Percentiles rank a stretch among this genome's conserved stretches.
Evolutionary conservation across 345 rosid genomes (phyloP).

Genomic region (Eucalyptus tenuipes): DNA sequence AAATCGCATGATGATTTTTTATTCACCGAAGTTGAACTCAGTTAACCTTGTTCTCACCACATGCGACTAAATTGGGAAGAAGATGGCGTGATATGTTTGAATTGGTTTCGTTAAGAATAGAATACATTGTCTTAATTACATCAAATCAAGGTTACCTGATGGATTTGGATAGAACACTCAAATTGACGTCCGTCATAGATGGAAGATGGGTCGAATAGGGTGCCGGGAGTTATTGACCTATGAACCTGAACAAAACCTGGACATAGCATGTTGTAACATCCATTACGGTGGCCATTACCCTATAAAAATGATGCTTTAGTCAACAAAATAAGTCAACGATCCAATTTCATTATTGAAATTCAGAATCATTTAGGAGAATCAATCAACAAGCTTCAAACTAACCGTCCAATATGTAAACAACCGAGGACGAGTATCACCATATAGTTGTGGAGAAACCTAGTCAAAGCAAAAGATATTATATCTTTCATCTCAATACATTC

Average conservation of each 20-base stretch:
- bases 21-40: not conserved
- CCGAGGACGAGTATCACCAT: not conserved
- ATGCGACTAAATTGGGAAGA: not conserved
- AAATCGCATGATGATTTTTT: not conserved
- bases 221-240: not conserved
- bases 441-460: not conserved
- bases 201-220: not conserved
- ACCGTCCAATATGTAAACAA: not conserved
- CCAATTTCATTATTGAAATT: not conserved
- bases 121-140: not conserved
- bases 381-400: not conserved
- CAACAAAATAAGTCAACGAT: not conserved
- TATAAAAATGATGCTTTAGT: not conserved
- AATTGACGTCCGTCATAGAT: not conserved
- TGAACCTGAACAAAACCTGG: not conserved
- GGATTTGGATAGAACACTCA: fast-evolving
- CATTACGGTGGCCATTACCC: not conserved
- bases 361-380: not conserved
- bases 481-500: too few relatives aligned
- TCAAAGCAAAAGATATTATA: not conserved
- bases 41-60: not conserved
- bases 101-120: not conserved
- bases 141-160: not conserved
- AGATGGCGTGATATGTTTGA: not conserved
- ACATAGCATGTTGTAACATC: not conserved